phyloP scores from a whole-genome alignment of 306 rosid species.

The Cucurbita moschata region DNA sequence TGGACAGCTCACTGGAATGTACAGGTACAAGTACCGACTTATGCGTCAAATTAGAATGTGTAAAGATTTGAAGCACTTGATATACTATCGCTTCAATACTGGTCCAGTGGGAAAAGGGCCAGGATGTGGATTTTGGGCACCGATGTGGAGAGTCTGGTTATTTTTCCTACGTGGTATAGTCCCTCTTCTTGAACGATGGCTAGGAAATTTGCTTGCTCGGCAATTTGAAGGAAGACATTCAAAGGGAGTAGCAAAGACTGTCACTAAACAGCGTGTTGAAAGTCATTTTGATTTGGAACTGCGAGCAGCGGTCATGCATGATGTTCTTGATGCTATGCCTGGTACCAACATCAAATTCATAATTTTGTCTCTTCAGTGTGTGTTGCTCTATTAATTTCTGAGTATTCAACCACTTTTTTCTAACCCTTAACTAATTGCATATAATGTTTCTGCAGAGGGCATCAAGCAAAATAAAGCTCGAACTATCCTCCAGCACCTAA shows the following conservation, averaged over 20 bases:
- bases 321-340: conserved; percentile 99
- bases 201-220: conserved; percentile 91
- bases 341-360: conserved; percentile 17
- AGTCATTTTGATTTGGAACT: conserved; percentile 98
- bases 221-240: conserved; percentile 99
- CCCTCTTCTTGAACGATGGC: conserved; percentile 91
- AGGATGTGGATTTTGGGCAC: conserved; percentile 99
- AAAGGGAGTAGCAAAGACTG: conserved; percentile 97
- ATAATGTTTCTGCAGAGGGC: conserved; percentile 48
- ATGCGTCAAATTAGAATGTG: conserved; percentile 99
- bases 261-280: conserved; percentile 97
- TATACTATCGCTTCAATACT: conserved; percentile 93
- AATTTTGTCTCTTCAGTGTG: neutral
- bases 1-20: conserved; percentile 99
- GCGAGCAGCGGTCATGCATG: conserved; percentile 99
- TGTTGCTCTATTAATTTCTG: neutral
- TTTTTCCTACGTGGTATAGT: conserved; percentile 97
- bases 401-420: neutral
- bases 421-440: neutral
- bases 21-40: conserved; percentile 89
- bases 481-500: conserved; percentile 88
- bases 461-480: conserved; percentile 96
- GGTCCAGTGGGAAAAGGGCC: conserved; percentile 99
- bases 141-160: conserved; percentile 99
- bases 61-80: conserved; percentile 90